Conservation (phyloP, 148 eudicot species). For the Fallopia convolvulus region DNA sequence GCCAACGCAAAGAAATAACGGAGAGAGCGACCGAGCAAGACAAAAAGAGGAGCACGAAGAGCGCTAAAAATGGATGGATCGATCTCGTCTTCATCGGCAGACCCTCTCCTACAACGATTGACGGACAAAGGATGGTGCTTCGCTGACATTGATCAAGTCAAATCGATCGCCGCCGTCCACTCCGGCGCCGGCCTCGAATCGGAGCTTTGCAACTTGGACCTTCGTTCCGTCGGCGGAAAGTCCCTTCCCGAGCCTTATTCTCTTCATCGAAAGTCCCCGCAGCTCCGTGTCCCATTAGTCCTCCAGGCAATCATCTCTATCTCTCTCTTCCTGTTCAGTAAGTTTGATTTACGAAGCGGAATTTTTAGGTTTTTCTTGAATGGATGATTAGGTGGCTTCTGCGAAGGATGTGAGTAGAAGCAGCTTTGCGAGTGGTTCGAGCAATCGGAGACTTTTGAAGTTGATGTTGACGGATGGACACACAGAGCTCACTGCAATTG, state of each 20-base stretch:
- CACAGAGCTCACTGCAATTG: slow-evolving; percentile 73
- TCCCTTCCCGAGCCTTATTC: slow-evolving; percentile 59
- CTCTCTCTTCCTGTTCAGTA: background rate
- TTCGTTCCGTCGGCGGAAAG: slow-evolving; percentile 59
- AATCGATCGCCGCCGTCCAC: slow-evolving; percentile 34
- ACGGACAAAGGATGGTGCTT: slow-evolving; percentile 63
- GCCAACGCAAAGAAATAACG: too few species aligned
- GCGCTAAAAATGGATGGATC: slow-evolving; percentile 8
- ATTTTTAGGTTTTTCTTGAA: slow-evolving; percentile 6
- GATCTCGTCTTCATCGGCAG: slow-evolving; percentile 19
- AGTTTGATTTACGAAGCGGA: background rate
- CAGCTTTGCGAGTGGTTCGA: slow-evolving; percentile 39
- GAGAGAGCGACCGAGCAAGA: background rate
- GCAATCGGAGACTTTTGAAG: slow-evolving; percentile 51
- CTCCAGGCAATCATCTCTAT: slow-evolving; percentile 42
- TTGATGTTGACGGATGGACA: slow-evolving; percentile 74
- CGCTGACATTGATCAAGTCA: slow-evolving; percentile 34
- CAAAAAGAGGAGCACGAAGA: background rate
- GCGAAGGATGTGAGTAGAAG: slow-evolving; percentile 69
- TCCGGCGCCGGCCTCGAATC: slow-evolving; percentile 41
- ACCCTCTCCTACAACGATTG: slow-evolving; percentile 34
- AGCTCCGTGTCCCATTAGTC: slow-evolving; percentile 50
- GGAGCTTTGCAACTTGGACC: slow-evolving; percentile 65
- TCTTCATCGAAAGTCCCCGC: slow-evolving; percentile 42
- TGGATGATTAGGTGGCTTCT: slow-evolving; percentile 43